Base-by-base conservation (phyloP, 1,139 yeast species). In the Kodamaea alishanica region DNA sequence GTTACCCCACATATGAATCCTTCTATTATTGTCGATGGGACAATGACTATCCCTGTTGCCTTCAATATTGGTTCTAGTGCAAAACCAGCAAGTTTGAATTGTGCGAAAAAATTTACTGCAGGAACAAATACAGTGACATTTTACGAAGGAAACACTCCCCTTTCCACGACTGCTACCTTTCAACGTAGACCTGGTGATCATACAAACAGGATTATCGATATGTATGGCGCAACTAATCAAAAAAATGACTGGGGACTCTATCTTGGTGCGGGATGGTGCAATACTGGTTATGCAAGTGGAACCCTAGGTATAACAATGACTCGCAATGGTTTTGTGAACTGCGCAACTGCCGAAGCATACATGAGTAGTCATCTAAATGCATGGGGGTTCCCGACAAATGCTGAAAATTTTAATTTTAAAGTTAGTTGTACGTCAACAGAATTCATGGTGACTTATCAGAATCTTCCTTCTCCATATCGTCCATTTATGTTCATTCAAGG, bases 391-490 rank as follows among this genome's bases (percentile, higher is more conserved):
- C 60, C 64, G 15, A 35, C 46, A 12, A 36, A 39, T 6, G 26
- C 33, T n/a, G n/a, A n/a, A n/a, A n/a, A n/a, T n/a, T n/a, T n/a
- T n/a, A n/a, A n/a, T n/a, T n/a, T n/a, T n/a, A n/a, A n/a, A n/a
- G n/a, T n/a, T n/a, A n/a, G n/a, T n/a, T n/a, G n/a, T n/a, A n/a
- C n/a, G n/a, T n/a, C n/a, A n/a, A n/a, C n/a, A n/a, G n/a, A n/a
- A n/a, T n/a, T 43, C 33, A 30, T 31, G 1, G 43, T 55, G 2
- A 39, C 34, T 10, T 61, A 50, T 40, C n/a, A 28, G 2, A 51
- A 55, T 37, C 39, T 61, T 28, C 65, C 67, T 1, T 56, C 61
- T 4, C 66, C 64, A 5, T 59, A 49, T 42, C 49, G 62, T 27
- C 60, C 61, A 6, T 61, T 48, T n/a, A n/a, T n/a, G n/a, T n/a